A percentile compares a stretch with the other conserved stretches of the same genome.
Evolutionary conservation across 441 rosid genomes (phyloP).

Genomic region (Iberis amara): DNA sequence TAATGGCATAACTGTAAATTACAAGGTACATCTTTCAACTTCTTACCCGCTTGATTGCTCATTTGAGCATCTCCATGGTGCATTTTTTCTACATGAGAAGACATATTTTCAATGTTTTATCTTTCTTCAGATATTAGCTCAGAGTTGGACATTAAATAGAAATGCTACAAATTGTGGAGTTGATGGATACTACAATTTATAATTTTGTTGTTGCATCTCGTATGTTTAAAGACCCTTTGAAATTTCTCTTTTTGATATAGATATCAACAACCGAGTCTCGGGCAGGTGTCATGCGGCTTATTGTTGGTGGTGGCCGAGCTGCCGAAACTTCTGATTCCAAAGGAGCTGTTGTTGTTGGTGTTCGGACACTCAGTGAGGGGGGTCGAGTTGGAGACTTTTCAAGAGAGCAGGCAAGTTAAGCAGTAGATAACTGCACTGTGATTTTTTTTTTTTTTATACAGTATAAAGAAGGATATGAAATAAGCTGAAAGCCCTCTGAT

Average conservation of each 20-base stretch:
- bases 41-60: slow-evolving; percentile 1
- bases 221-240: slow-evolving; percentile 12
- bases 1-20: slow-evolving; percentile 88
- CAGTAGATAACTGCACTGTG: slow-evolving; percentile 10
- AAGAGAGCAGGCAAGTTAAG: slow-evolving; percentile 81
- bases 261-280: slow-evolving; percentile 75
- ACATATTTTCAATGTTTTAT: slow-evolving; percentile 2
- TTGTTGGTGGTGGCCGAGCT: slow-evolving; percentile 99
- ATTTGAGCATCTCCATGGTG: slow-evolving; percentile 15
- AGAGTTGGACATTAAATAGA: slow-evolving; percentile 1
- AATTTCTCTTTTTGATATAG: slow-evolving; percentile 35
- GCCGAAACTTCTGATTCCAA: slow-evolving; percentile 74
- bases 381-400: slow-evolving; percentile 98
- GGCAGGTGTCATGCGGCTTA: slow-evolving; percentile 97
- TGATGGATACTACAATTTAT: slow-evolving; percentile 7
- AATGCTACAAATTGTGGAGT: slow-evolving; percentile 20
- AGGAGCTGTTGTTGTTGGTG: slow-evolving; percentile 97
- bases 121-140: neutral
- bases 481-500: slow-evolving; percentile 2
- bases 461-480: neutral
- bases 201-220: neutral
- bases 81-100: slow-evolving; percentile 14
- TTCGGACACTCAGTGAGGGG: slow-evolving; percentile 98
- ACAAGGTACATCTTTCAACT: slow-evolving; percentile 40
- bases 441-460: slow-evolving; percentile 1